phyloP scores from a whole-genome alignment of 192 early-diverging fungal genomes.

The Glomus cerebriforme region DNA sequence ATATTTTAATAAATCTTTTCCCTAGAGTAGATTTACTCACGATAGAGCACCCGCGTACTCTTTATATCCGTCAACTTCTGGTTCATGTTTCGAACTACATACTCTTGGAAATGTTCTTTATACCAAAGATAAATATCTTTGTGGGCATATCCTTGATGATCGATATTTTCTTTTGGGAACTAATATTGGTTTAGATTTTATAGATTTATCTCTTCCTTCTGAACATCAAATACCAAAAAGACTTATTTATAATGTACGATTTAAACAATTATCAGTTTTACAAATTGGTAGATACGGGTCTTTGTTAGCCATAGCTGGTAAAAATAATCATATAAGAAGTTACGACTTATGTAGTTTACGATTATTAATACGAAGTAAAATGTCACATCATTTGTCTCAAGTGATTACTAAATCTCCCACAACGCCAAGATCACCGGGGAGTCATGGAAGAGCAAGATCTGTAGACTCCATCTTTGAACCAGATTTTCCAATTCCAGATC shows the following conservation, averaged over 20 bases:
- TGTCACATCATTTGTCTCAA: neutral
- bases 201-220: constrained; percentile 19
- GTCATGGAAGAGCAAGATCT: constrained; percentile 18
- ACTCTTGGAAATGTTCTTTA: constrained; percentile 6
- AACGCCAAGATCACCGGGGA: neutral
- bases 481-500: neutral
- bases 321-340: constrained; percentile 27
- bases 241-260: constrained; percentile 13
- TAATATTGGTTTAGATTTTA: constrained; percentile 10
- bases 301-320: constrained; percentile 7
- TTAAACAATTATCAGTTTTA: constrained; percentile 17
- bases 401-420: neutral
- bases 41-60: constrained; percentile 20
- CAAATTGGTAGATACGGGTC: neutral
- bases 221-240: constrained; percentile 17
- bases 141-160: constrained; percentile 22
- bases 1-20: neutral
- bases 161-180: constrained; percentile 24
- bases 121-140: constrained; percentile 25
- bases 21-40: neutral
- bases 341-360: constrained; percentile 8
- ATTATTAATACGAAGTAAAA: constrained; percentile 11
- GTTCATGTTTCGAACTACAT: constrained; percentile 25
- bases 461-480: constrained; percentile 9
- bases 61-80: neutral